These are phyloP conservation scores for Peronospora tabacina DNA, from an alignment of 352 stramenopile species.

Conservation along the genomic window DNA sequence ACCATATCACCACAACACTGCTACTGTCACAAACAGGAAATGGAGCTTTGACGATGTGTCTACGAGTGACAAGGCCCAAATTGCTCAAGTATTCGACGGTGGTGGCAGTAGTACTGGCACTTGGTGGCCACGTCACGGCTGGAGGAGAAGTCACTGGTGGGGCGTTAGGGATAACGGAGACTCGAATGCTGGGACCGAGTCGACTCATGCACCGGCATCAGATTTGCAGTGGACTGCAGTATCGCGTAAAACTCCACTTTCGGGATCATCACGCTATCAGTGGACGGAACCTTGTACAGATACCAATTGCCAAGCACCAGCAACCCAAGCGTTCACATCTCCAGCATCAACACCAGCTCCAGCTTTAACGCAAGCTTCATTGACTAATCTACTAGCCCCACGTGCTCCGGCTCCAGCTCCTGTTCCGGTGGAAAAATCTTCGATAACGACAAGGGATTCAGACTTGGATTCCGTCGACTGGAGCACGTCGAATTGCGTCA, in stretches of 20 bases:
- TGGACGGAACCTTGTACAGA: slow-evolving; percentile 10
- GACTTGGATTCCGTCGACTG: slow-evolving; percentile 33
- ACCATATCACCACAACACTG: slow-evolving; percentile 18
- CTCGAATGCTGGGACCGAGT: slow-evolving; percentile 8
- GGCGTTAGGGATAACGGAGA: slow-evolving; percentile 2
- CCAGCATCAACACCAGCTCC: slow-evolving; percentile 5
- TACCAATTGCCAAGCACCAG: slow-evolving; percentile 1
- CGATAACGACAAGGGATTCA: slow-evolving; percentile 15
- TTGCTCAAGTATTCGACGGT: slow-evolving; percentile 10
- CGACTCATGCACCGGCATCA: slow-evolving; percentile 3
- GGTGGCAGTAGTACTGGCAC: slow-evolving; percentile 6
- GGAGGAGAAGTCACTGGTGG: slow-evolving; percentile 8
- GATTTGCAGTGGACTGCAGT: slow-evolving; percentile 8
- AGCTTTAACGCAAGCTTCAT: background rate
- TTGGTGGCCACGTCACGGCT: slow-evolving; percentile 14
- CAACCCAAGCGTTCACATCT: slow-evolving; percentile 1
- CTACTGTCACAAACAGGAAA: slow-evolving; percentile 24
- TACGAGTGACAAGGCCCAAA: slow-evolving; percentile 10
- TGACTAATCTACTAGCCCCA: background rate
- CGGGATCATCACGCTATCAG: slow-evolving; percentile 8
- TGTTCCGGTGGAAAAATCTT: background rate
- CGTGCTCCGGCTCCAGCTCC: background rate
- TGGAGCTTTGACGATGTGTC: slow-evolving; percentile 29
- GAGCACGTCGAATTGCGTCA: slow-evolving; percentile 39
- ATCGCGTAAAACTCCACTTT: slow-evolving; percentile 3